Percentiles rank a stretch among this genome's conserved stretches.
These are phyloP conservation scores for Aphanomyces stellatus DNA, from an alignment of 352 stramenopile genomes.

Conservation along the genomic window DNA sequence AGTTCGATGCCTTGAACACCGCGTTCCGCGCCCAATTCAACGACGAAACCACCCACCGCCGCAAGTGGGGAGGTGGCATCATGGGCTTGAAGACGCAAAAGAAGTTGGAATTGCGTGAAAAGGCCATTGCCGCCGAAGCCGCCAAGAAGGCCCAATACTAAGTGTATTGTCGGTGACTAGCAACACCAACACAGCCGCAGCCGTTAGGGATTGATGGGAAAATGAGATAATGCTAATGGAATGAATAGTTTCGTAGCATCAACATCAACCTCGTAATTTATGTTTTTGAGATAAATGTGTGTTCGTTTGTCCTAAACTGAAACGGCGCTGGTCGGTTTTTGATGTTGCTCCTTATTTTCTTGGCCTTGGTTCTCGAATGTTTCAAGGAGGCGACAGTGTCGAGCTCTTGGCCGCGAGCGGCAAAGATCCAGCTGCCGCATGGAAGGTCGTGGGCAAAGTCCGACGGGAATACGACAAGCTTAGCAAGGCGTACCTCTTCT, in stretches of 20 bases:
- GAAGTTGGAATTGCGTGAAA: constrained; percentile 97
- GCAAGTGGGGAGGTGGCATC: constrained; percentile 99
- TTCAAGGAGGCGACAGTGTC: constrained; percentile 71
- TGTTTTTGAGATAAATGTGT: too few relatives aligned
- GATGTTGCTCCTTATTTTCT: background rate
- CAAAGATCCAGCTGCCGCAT: constrained; percentile 50
- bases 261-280: background rate
- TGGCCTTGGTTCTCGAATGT: constrained; percentile 32
- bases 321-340: background rate
- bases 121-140: constrained; percentile 95
- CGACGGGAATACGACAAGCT: constrained; percentile 70
- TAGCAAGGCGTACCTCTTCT: constrained; percentile 68
- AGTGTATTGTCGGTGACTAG: constrained; percentile 2
- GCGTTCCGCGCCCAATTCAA: constrained; percentile 97
- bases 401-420: constrained; percentile 75
- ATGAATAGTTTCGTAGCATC: background rate
- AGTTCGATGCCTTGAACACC: constrained; percentile 91
- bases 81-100: constrained; percentile 99
- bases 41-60: constrained; percentile 83
- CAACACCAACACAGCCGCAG: too few relatives aligned
- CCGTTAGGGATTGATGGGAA: constrained; percentile 11
- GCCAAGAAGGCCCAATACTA: constrained; percentile 98
- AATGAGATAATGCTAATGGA: constrained; percentile 16
- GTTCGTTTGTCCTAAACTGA: background rate
- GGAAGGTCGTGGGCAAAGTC: constrained; percentile 74